These are phyloP conservation scores for Fusarium sp. DNA, from an alignment of 2,329 filamentous ascomycete genomes.

Conservation along the genomic window DNA sequence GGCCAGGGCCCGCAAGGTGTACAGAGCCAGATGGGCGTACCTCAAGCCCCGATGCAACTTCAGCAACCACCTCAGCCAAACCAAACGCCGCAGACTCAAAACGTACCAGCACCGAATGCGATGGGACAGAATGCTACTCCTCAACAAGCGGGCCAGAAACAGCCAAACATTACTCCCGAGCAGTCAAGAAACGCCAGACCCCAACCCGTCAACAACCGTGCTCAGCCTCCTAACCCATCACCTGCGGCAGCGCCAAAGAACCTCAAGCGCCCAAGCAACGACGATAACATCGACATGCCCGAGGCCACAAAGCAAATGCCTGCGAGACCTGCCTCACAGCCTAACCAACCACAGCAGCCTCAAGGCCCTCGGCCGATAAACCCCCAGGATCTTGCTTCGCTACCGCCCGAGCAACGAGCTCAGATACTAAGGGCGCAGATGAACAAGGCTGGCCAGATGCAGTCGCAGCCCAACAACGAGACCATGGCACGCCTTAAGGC, in stretches of 20 bases:
- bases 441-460: constrained; percentile 39
- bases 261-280: constrained; percentile 64
- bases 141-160: constrained; percentile 49
- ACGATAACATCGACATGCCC: constrained; percentile 56
- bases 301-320: constrained; percentile 39
- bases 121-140: constrained; percentile 57
- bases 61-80: constrained; percentile 63
- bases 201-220: constrained; percentile 51
- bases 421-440: constrained; percentile 51
- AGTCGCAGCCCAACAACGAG: constrained; percentile 35
- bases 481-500: constrained; percentile 52
- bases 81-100: constrained; percentile 54
- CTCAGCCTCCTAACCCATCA: constrained; percentile 54
- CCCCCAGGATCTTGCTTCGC: constrained; percentile 53
- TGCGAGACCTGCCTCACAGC: constrained; percentile 45
- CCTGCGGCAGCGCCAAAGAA: constrained; percentile 58
- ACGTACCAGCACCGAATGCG: constrained; percentile 55
- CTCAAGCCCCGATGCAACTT: constrained; percentile 65
- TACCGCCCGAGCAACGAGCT: constrained; percentile 60
- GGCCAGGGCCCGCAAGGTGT: constrained; percentile 44
- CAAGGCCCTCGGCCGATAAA: constrained; percentile 45
- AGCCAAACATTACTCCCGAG: constrained; percentile 46
- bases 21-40: constrained; percentile 57
- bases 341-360: constrained; percentile 36
- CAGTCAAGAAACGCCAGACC: constrained; percentile 45